phyloP scores from a whole-genome alignment of 495 filamentous ascomycete genomes.

The Aspergillus homomorphus region DNA sequence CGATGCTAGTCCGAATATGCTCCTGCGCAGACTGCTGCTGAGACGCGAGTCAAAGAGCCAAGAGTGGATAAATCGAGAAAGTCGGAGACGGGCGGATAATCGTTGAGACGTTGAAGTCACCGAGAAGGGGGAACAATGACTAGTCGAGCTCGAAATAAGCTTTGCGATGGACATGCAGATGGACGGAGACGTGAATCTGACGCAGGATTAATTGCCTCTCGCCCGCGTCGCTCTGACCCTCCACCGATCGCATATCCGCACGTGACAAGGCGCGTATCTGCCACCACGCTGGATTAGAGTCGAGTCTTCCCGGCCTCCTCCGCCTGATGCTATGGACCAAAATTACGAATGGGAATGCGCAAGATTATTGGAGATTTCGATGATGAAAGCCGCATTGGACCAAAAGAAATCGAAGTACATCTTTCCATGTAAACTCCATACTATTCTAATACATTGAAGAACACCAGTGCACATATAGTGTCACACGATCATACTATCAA shows the following conservation, averaged over 20 bases:
- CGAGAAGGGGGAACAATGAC: no score
- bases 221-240: constrained; percentile 2
- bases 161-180: background rate
- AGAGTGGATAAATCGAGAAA: background rate
- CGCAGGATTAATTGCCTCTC: background rate
- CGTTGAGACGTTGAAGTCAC: no score
- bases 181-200: background rate
- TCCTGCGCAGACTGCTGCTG: background rate
- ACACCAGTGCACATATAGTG: background rate
- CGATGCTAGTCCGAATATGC: background rate
- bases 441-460: background rate
- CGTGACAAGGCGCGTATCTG: constrained; percentile 4
- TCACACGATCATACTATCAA: background rate
- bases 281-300: background rate
- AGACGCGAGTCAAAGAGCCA: background rate
- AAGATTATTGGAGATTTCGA: no score
- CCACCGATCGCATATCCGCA: background rate
- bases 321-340: no score
- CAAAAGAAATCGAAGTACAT: background rate
- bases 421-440: background rate
- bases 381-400: no score
- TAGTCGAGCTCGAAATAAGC: background rate
- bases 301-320: no score
- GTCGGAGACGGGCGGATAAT: no score
- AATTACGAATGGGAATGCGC: no score